phyloP scores from a whole-genome alignment of 2,329 filamentous ascomycete species.

The Colletotrichum incanum region DNA sequence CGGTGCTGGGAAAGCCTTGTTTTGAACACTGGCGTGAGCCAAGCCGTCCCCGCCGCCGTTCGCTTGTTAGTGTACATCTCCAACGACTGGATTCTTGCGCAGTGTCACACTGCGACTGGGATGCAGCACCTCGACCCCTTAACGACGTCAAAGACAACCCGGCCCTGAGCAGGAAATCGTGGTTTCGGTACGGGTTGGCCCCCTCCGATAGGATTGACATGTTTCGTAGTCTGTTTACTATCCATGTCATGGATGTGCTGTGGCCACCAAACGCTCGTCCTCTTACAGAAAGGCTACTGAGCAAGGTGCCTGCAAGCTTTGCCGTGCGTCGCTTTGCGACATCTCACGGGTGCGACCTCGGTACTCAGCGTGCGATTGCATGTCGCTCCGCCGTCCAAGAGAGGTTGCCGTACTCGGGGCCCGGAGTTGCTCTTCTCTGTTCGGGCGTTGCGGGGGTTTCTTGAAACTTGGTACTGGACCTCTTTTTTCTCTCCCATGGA shows the following conservation, averaged over 20 bases:
- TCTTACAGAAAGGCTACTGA: not conserved
- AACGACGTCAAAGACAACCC: slow-evolving; percentile 31
- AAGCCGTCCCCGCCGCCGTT: slow-evolving; percentile 26
- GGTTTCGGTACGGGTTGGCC: slow-evolving; percentile 16
- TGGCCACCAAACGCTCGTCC: slow-evolving; percentile 29
- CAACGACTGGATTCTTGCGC: slow-evolving; percentile 19
- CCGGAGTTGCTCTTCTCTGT: slow-evolving; percentile 8
- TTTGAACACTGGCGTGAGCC: slow-evolving; percentile 16
- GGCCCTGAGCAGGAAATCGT: slow-evolving; percentile 17
- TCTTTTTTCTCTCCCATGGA: not conserved
- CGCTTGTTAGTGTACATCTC: slow-evolving; percentile 26
- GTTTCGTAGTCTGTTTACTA: slow-evolving; percentile 15
- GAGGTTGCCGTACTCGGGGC: not conserved
- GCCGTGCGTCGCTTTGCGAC: slow-evolving; percentile 34
- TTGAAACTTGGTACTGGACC: slow-evolving; percentile 27
- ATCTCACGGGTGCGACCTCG: slow-evolving; percentile 24
- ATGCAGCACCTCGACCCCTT: slow-evolving; percentile 30
- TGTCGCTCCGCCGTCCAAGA: slow-evolving; percentile 7
- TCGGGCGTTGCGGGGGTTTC: slow-evolving; percentile 17
- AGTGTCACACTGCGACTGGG: slow-evolving; percentile 32
- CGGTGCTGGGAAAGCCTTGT: slow-evolving; percentile 13
- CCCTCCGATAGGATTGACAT: slow-evolving; percentile 14
- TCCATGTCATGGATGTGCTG: slow-evolving; percentile 8
- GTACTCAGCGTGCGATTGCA: not conserved
- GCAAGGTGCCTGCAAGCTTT: slow-evolving; percentile 13